A percentile compares a stretch with the other conserved stretches of the same genome.
phyloP scores from a whole-genome alignment of 75 land plant genomes.

The Pinus tabuliformis region DNA sequence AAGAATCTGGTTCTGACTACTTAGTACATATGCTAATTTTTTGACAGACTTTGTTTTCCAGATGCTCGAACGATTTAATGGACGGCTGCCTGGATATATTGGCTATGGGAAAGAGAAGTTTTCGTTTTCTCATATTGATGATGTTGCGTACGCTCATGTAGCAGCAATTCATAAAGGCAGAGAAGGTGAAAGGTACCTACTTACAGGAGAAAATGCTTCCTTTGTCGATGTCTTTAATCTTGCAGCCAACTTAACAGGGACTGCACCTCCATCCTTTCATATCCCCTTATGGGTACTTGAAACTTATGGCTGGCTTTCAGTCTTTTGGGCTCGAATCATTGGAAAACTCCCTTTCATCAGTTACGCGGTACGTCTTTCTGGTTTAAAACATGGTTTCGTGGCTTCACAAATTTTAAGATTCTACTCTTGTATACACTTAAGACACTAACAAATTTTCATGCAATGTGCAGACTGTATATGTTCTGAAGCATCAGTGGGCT shows the following conservation, averaged over 20 bases:
- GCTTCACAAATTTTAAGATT: not conserved
- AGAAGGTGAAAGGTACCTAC: conserved; percentile 77
- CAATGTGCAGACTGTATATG: conserved; percentile 64
- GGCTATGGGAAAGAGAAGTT: conserved; percentile 53
- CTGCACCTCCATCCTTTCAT: conserved; percentile 50
- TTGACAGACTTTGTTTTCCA: conserved; percentile 17
- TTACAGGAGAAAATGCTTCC: conserved; percentile 87
- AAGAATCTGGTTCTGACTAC: not conserved
- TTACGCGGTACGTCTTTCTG: conserved; percentile 46
- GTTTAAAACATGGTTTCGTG: not conserved
- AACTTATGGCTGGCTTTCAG: conserved; percentile 65
- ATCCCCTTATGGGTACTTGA: conserved; percentile 71
- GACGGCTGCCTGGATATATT: conserved; percentile 84
- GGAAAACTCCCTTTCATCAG: conserved; percentile 72
- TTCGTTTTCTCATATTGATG: conserved; percentile 88
- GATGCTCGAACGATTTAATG: conserved; percentile 86
- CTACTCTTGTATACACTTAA: not conserved
- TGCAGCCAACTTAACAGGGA: conserved; percentile 67
- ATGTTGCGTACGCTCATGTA: conserved; percentile 83
- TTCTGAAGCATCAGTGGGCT: conserved; percentile 80
- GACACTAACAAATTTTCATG: conserved; percentile 2
- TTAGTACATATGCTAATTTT: not conserved
- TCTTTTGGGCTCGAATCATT: conserved; percentile 56
- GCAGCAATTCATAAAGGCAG: conserved; percentile 74
- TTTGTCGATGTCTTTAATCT: conserved; percentile 62